These are phyloP conservation scores for Cadophora sp. DNA, from an alignment of 2,329 filamentous ascomycete genomes.

Conservation along the genomic window DNA sequence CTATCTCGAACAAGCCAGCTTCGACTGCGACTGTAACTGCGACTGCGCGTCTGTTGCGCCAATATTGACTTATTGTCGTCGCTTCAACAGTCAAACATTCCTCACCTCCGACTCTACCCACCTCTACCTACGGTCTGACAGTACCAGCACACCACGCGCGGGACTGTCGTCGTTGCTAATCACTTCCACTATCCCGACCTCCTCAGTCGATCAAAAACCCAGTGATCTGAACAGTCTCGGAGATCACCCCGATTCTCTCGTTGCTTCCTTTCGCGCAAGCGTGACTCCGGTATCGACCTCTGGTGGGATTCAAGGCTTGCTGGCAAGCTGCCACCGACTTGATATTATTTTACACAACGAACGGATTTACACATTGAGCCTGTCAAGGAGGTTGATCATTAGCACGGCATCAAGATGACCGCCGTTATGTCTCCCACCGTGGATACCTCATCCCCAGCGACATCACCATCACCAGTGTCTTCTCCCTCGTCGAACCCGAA, in stretches of 20 bases:
- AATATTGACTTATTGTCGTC: conserved; percentile 25
- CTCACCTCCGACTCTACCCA: conserved; percentile 16
- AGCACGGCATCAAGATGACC: conserved; percentile 38
- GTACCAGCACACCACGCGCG: not conserved
- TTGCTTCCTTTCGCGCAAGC: conserved; percentile 29
- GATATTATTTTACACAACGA: conserved; percentile 26
- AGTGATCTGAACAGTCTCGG: conserved; percentile 21
- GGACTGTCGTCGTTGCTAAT: conserved; percentile 19
- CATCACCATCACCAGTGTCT: conserved; percentile 58
- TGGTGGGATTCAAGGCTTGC: conserved; percentile 37
- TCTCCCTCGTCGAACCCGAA: conserved; percentile 55
- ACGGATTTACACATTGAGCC: conserved; percentile 18
- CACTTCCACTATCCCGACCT: conserved; percentile 17
- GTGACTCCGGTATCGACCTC: conserved; percentile 19
- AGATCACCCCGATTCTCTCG: conserved; percentile 21
- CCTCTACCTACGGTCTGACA: not conserved
- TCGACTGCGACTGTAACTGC: conserved; percentile 24
- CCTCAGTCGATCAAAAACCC: conserved; percentile 21
- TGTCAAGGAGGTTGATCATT: conserved; percentile 4
- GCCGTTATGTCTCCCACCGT: conserved; percentile 63
- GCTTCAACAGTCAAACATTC: conserved; percentile 32
- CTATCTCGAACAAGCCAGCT: conserved; percentile 26
- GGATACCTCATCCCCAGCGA: conserved; percentile 52
- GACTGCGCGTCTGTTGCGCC: conserved; percentile 37
- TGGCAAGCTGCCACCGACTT: conserved; percentile 40